Base-by-base conservation (phyloP, 129 eudicot genomes). In the Centella asiatica region DNA sequence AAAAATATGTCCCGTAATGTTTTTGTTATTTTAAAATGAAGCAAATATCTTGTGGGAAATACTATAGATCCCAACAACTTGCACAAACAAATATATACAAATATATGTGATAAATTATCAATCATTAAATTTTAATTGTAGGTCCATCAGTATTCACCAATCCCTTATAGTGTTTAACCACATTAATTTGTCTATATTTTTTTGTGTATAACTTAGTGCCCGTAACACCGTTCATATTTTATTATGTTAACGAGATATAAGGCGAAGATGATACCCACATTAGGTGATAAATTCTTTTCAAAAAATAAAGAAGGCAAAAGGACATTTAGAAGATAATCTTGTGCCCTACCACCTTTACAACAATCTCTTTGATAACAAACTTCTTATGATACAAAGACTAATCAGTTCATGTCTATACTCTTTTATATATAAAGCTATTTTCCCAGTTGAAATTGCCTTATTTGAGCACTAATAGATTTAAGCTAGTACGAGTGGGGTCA, bases 271-370 rank as follows among this genome's bases (percentile, higher is more conserved):
- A 63, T 70, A 66, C 62, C 67, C 69, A 67, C 57, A 13, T 62
- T 55, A 42, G 25, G 60, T 58, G 60, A 44, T 59, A 47, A 72
- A 5, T 54, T 53, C 60, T 62, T 78, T 72, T 55, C 33, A 49
- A 56, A 73, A 69, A 31, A 69, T 24, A 56, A 55, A 17, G 64
- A 71, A 79, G 67, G 49, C 48, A 80, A 59, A 76, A 64, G 64
- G 54, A 52, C 64, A 58, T 60, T 53, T 75, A 63, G 56, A 73
- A 53, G 76, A 81, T 78, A 63, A 72, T 66, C 76, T 72, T 77
- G 73, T 72, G 72, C 84, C 79, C 84, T 68, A 74, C 82, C 74
- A 67, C 72, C 69, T 60, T 77, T 67, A 34, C 75, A 79, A 68
- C 52, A 45, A 60, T 67, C 68, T 34, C 73, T 59, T 69, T 49